Percentiles rank a stretch among this genome's conserved stretches.
Conservation (phyloP, 257 asterid species). For the Solanum gracilifrons region DNA sequence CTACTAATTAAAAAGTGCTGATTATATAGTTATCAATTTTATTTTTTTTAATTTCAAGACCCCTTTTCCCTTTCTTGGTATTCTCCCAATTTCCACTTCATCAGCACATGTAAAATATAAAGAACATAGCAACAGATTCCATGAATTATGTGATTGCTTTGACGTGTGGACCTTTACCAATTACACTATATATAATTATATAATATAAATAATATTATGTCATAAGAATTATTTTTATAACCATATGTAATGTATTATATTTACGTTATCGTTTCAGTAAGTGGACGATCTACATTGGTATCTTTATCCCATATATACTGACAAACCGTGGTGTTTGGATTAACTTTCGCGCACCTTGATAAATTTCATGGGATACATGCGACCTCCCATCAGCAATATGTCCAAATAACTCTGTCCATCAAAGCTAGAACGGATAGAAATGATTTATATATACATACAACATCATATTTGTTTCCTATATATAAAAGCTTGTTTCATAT, state of each 20-base stretch:
- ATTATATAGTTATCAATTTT: not conserved
- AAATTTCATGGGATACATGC: too few species aligned
- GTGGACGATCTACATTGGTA: not conserved
- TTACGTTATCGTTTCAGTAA: not conserved
- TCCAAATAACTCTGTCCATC: not conserved
- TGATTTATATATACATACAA: not conserved
- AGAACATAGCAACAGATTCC: not conserved
- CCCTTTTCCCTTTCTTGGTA: not conserved
- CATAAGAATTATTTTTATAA: not conserved
- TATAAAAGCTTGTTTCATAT: not conserved
- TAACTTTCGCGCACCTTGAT: not conserved
- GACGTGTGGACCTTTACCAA: not conserved
- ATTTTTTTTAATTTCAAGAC: not conserved
- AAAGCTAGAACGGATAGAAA: too few species aligned
- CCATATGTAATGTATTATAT: not conserved
- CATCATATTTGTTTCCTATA: not conserved
- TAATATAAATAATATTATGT: not conserved
- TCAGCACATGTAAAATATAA: not conserved
- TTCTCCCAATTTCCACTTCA: not conserved
- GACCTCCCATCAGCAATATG: not conserved
- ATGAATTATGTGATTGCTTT: not conserved
- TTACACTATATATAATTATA: not conserved
- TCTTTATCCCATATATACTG: not conserved
- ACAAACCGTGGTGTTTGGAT: not conserved
- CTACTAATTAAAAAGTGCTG: not conserved